phyloP scores from a whole-genome alignment of 1,139 yeast genomes.

The Dujonia santamariae region DNA sequence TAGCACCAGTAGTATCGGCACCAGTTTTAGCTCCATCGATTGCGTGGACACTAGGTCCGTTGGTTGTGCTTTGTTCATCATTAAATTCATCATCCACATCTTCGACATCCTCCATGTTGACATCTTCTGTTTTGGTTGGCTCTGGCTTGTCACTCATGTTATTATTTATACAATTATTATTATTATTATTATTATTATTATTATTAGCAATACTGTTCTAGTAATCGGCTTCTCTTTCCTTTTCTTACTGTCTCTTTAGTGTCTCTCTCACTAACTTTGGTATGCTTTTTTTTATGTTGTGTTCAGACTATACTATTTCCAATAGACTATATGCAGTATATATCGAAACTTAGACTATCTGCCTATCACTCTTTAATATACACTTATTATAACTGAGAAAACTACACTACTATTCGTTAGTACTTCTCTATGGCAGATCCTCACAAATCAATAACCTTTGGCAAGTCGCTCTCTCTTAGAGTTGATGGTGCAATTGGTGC shows the following conservation, averaged over 20 bases:
- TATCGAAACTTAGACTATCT: not conserved
- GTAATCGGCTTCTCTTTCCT: no score
- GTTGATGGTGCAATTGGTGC: conserved; percentile 95
- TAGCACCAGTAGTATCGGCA: conserved; percentile 3
- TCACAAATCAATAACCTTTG: conserved; percentile 56
- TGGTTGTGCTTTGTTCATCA: conserved; percentile 17
- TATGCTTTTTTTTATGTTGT: no score
- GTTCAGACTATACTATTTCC: no score
- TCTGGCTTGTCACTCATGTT: no score
- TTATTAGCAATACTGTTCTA: no score
- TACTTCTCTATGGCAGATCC: conserved; percentile 15
- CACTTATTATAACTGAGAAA: no score
- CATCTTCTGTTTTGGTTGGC: no score
- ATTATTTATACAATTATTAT: no score
- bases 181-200: no score
- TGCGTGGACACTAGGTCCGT: conserved; percentile 3
- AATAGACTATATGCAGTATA: not conserved
- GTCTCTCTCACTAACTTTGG: no score
- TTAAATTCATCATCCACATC: conserved; percentile 26
- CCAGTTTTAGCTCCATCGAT: conserved; percentile 4
- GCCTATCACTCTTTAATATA: not conserved
- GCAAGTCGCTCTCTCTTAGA: conserved; percentile 74
- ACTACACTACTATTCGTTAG: no score
- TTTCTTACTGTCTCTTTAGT: no score
- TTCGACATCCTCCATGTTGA: conserved; percentile 17